phyloP scores from a whole-genome alignment of 2,329 filamentous ascomycete species.

The Myriosclerotinia duriaeana region DNA sequence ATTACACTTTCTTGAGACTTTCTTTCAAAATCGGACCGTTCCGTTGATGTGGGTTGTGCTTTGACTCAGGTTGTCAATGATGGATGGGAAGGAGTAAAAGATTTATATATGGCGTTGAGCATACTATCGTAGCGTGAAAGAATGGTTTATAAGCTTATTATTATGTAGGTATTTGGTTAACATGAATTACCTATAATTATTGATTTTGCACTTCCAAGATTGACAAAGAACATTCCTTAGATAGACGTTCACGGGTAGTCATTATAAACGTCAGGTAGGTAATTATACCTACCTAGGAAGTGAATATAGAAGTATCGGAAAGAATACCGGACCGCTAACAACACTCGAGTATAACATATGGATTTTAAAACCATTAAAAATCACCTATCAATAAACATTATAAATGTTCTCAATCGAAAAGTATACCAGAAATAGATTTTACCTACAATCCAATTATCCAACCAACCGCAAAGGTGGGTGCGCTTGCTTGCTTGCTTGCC shows the following conservation, averaged over 20 bases:
- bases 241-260: neutral
- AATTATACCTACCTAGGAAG: too few species aligned
- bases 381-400: too few species aligned
- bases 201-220: neutral
- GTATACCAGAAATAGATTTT: slow-evolving; percentile 5
- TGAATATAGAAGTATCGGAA: too few species aligned
- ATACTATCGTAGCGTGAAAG: neutral
- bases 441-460: neutral
- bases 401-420: neutral
- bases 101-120: neutral
- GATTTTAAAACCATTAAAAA: too few species aligned
- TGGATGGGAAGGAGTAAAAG: neutral
- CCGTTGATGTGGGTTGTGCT: neutral
- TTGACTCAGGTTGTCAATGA: neutral
- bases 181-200: too few species aligned
- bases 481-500: neutral
- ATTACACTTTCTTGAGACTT: neutral
- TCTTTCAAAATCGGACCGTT: neutral
- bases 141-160: neutral
- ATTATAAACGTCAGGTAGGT: too few species aligned
- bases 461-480: neutral
- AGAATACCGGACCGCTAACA: too few species aligned
- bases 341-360: too few species aligned
- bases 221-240: slow-evolving; percentile 13
- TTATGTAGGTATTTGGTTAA: too few species aligned